Conservation (phyloP, 257 asterid genomes). For the Misopates orontium region DNA sequence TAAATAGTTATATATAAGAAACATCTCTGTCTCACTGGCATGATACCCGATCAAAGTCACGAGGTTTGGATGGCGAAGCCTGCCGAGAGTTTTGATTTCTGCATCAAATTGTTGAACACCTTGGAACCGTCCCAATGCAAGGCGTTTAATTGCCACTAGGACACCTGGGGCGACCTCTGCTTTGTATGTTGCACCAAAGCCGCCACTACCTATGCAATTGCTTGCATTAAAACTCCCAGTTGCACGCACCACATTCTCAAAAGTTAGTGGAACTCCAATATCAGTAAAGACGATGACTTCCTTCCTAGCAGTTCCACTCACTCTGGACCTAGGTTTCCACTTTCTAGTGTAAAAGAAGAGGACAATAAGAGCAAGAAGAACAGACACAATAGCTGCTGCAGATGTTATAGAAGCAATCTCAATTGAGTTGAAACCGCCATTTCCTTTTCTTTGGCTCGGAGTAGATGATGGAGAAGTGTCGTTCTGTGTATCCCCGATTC, state of each 20-base stretch:
- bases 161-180: conserved; percentile 88
- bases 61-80: conserved; percentile 79
- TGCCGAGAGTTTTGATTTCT: conserved; percentile 75
- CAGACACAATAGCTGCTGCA: conserved; percentile 79
- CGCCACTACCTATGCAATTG: conserved; percentile 94
- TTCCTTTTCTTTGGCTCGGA: conserved; percentile 32
- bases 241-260: conserved; percentile 78
- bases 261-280: conserved; percentile 72
- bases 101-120: conserved; percentile 81
- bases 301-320: conserved; percentile 73
- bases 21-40: conserved; percentile 87
- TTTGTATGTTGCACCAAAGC: conserved; percentile 94
- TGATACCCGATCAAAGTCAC: conserved; percentile 93
- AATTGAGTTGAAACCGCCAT: conserved; percentile 54
- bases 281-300: conserved; percentile 78
- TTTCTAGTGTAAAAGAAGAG: conserved; percentile 79
- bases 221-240: conserved; percentile 80
- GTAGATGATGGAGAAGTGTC: conserved; percentile 37
- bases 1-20: conserved; percentile 72
- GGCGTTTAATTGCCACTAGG: conserved; percentile 78
- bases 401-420: conserved; percentile 86
- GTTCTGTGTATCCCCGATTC: conserved; percentile 38
- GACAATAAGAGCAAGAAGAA: conserved; percentile 62
- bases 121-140: conserved; percentile 80
- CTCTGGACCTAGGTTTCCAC: conserved; percentile 79